Evolutionary conservation across 768 basidiomycete genomes (phyloP).

Genomic region (Gymnopilus dilepis): DNA sequence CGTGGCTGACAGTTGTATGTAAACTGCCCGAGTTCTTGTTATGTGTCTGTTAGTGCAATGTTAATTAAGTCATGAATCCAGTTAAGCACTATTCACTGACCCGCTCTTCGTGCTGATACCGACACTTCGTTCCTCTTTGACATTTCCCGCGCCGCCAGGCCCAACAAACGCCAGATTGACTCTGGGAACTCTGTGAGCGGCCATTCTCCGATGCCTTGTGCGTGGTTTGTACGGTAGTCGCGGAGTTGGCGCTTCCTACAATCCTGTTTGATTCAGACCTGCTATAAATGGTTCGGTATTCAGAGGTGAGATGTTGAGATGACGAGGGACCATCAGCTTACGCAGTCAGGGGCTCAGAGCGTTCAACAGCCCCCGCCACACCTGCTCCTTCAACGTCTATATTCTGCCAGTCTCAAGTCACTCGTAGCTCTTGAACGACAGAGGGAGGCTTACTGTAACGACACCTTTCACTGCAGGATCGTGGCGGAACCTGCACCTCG

Average conservation of each 20-base stretch:
- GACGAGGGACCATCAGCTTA: not conserved
- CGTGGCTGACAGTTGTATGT: not conserved
- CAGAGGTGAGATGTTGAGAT: not conserved
- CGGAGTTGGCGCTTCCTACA: not conserved
- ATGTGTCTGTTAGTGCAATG: too few relatives aligned
- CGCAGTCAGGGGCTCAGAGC: not conserved
- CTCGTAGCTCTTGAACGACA: not conserved
- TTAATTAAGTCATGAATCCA: not conserved
- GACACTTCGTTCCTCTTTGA: conserved; percentile 39
- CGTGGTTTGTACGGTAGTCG: not conserved
- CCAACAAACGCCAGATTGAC: not conserved
- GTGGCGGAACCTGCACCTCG: conserved; percentile 18
- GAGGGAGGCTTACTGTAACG: not conserved
- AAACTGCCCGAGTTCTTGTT: not conserved
- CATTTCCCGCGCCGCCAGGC: conserved; percentile 43
- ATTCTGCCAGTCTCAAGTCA: not conserved
- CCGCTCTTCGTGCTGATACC: conserved; percentile 37
- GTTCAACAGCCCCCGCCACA: not conserved
- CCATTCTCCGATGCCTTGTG: not conserved
- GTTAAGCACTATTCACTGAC: too few relatives aligned
- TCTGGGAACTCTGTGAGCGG: not conserved
- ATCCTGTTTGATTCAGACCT: not conserved
- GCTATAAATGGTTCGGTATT: not conserved
- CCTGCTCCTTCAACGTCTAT: not conserved
- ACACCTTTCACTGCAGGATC: not conserved